Evolutionary conservation across 371 early-diverging fungal genomes (phyloP), one percentile per base, ranked within the genome.

Genomic region (Mortierella sp.): DNA sequence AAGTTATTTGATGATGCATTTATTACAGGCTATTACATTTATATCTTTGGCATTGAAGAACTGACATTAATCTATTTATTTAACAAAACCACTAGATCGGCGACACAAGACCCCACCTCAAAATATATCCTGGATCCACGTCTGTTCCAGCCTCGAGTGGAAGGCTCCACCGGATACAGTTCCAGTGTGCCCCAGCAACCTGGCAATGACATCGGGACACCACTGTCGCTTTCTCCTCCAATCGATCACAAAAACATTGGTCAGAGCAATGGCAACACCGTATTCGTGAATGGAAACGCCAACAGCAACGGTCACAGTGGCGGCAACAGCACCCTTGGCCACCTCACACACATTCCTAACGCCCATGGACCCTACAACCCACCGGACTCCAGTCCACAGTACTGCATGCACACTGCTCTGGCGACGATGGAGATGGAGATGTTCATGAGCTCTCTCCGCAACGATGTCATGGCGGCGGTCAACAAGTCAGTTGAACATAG

Each of bases 361-460:
- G 7, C 32, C 2, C 63, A 63, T 18, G 63, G 63, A 16, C 63
- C 63, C 5, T 63, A 35, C 21, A 63, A 63, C 21, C 63, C 63
- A 63, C 18, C 63, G 18, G 35, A 35, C 63, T 5, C 63, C 63
- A 63, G 18, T 35, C 18, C 63, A 18, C 63, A 68, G 3, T 68
- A 68, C 24, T 68, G 38, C 21, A 41, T 68, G 68, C 68, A 68
- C 24, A 38, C 68, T 41, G 68, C 68, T 18, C 68, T 68, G 11
- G 38, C 43, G 24, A 38, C 68, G 38, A 68, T 68, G 38, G 68
- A 68, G 24, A 41, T 41, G 38, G 68, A 68, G 41, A 68, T 68
- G 68, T 68, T 68, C 41, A 68, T 68, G 68, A 38, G 68, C 41
- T 68, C 68, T 21, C 68, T 68, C 11, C 68, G 68, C 43, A 68